phyloP scores from a whole-genome alignment of 2,329 filamentous ascomycete genomes.

The Phialocephala sp. region DNA sequence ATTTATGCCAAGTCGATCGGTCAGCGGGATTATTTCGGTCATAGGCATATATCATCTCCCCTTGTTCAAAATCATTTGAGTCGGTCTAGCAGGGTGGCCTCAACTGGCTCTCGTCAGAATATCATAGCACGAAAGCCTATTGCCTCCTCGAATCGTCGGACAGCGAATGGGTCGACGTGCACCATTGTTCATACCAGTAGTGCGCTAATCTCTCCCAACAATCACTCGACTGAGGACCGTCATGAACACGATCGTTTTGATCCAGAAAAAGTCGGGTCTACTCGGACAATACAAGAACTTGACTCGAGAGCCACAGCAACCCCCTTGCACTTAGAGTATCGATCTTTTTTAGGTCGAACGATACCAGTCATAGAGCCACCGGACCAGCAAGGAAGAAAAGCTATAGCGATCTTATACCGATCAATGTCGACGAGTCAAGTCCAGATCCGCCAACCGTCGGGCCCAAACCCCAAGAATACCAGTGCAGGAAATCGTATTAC shows the following conservation, averaged over 20 bases:
- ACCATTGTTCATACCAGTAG: constrained; percentile 46
- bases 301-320: constrained; percentile 1
- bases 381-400: constrained; percentile 33
- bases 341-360: constrained; percentile 48
- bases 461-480: constrained; percentile 34
- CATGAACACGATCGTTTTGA: not conserved
- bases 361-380: constrained; percentile 21
- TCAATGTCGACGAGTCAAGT: constrained; percentile 43
- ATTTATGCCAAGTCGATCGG: constrained; percentile 10
- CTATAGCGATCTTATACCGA: constrained; percentile 49
- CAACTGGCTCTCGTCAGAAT: not conserved
- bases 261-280: not conserved
- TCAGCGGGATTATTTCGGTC: constrained; percentile 28
- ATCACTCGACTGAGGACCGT: not conserved
- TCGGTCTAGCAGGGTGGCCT: not conserved
- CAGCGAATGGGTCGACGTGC: constrained; percentile 40
- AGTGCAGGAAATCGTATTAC: constrained; percentile 28
- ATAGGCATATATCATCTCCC: constrained; percentile 22
- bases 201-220: not conserved
- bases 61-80: constrained; percentile 17
- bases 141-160: constrained; percentile 24
- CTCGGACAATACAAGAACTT: not conserved
- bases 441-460: constrained; percentile 38
- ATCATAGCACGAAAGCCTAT: constrained; percentile 26
- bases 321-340: not conserved